Base-by-base conservation (phyloP, 2,329 filamentous ascomycete species). In the Sporothrix humicola region DNA sequence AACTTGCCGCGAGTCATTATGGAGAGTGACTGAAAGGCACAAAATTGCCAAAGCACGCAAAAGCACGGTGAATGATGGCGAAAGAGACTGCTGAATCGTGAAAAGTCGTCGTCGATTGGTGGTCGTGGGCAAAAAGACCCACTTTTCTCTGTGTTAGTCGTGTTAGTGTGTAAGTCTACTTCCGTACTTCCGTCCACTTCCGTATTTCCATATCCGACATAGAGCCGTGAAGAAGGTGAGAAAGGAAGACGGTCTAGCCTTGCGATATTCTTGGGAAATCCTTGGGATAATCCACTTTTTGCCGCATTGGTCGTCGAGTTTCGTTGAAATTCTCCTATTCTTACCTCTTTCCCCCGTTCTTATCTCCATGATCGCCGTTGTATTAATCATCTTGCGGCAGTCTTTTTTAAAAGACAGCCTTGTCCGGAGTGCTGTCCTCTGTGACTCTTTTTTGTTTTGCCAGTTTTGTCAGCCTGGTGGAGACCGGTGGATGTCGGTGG, bases 81-180 rank as follows among this genome's bases (percentile, higher is more conserved):
- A 37, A 37, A 37, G 31, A 6, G 31, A 7, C 31, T 37, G 31
- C 31, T 37, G 31, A 7, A 37, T 37, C 31, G 10, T 48, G 56
- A 59, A 59, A 59, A 56, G n/a, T 10, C 17, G n/a, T n/a, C 15
- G 52, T 37, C 31, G 7, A 37, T 37, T 37, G 31, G 31, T 7
- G 31, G 31, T 37, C 4, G 31, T 37, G 31, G 31, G 31, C 31
- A 3, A 48, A 12, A 54, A 20, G 10, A 20, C 10, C n/a, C 52
- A 17, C 52, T 54, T 54, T 54, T 20, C n/a, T n/a, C 13, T 3
- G 3, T n/a, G n/a, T 63, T 23, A 3, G 26, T 13, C 48, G 52
- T 73, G 12, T 73, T 50, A 69, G 71, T 31, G 52, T 73, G 7
- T 69, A 42, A 61, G 71, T 73, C 42, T 48, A 46, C 42, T 48